Evolutionary conservation across 73 alveolate genomes (phyloP), one percentile per base, ranked within the genome.

Genomic region (Paramecium sexaurelia): DNA sequence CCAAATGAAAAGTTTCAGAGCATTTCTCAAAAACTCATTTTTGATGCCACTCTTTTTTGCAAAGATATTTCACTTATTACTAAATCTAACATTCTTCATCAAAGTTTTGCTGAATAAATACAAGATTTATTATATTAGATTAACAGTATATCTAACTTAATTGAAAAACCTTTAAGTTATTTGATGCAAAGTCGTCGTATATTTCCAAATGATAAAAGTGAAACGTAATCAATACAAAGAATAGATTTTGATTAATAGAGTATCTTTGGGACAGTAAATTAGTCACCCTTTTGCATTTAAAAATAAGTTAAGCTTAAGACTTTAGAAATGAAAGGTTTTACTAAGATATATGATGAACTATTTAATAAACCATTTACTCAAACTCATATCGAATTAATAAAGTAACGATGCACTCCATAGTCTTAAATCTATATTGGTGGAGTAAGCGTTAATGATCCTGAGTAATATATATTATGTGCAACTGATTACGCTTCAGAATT

Each of bases 181-280:
- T 32, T 61, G 43, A 32, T 61, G 39, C 9, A 61, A 61, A 61
- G 83, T 61, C 83, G 83, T 32, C 39, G 83, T 9, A 9, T 61
- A 7, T 61, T 61, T 24, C 83, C 83, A 3, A 61, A 61, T 61
- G 83, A 61, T 61, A 61, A 13, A 61, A 61, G 83, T 61, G 83
- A 61, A 61, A 61, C 83, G 7, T 61, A 61, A 61, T 61, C 83
- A 11, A 0, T 61, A 19, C 43, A 61, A 61, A 61, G 83, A 19
- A 61, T 61, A 7, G 83, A 61, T 61, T 61, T 61, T 29, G 83
- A 61, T 61, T 61, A 61, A 6, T 61, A 61, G 83, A 61, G 83
- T 61, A 45, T 26, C 9, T 26, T 61, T 11, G 83, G 83, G 9
- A 61, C 83, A 32, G 26, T 61, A 29, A 61, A 26, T 29, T 10